Evolutionary conservation across 306 rosid genomes (phyloP).

Genomic region (Citrullus amarus): DNA sequence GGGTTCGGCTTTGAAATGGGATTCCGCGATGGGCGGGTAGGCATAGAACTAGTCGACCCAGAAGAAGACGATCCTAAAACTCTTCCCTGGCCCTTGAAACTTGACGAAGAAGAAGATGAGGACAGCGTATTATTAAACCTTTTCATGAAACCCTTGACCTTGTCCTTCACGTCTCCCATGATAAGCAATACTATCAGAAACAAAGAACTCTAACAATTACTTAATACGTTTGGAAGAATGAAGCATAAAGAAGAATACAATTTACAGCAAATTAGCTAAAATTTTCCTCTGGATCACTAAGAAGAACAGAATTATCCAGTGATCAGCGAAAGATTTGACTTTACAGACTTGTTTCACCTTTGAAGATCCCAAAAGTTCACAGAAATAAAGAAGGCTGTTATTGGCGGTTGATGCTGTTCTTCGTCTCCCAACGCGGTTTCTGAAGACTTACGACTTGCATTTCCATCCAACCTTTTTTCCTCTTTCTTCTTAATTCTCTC

Average conservation of each 20-base stretch:
- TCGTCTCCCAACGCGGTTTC: background rate
- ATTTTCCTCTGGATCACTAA: background rate
- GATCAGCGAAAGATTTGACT: background rate
- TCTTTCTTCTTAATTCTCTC: background rate
- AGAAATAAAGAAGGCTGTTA: background rate
- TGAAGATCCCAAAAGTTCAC: background rate
- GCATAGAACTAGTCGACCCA: constrained; percentile 24
- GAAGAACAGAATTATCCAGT: background rate
- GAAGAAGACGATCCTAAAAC: constrained; percentile 72
- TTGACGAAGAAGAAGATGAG: constrained; percentile 61
- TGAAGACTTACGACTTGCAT: background rate
- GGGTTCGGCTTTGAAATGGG: constrained; percentile 37
- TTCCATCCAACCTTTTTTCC: background rate
- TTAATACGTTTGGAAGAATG: background rate
- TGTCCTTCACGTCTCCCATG: constrained; percentile 83
- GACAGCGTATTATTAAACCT: constrained; percentile 53
- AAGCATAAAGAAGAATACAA: background rate
- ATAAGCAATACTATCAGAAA: background rate
- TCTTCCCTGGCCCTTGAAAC: constrained; percentile 92
- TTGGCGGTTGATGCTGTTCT: background rate
- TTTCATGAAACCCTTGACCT: constrained; percentile 83
- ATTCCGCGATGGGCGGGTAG: constrained; percentile 13
- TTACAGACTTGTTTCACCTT: background rate
- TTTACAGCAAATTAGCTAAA: background rate
- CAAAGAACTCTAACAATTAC: background rate